phyloP scores from a whole-genome alignment of 2,329 filamentous ascomycete species.

The Domatiomyces catenatus region DNA sequence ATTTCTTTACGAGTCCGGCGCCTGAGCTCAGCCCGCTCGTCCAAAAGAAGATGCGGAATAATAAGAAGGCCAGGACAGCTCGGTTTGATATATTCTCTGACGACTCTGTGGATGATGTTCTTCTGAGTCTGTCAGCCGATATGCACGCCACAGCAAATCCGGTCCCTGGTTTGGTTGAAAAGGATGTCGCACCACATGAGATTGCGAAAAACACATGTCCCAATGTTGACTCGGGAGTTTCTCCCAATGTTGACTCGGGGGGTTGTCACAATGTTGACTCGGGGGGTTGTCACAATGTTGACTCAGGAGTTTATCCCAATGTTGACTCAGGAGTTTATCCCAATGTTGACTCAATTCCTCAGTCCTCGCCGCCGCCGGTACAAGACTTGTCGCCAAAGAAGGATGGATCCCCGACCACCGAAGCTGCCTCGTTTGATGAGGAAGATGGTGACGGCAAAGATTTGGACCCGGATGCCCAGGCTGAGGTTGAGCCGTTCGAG shows the following conservation, averaged over 20 bases:
- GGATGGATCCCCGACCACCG: no score
- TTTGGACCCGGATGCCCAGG: slow-evolving; percentile 2
- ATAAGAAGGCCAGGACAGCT: slow-evolving; percentile 29
- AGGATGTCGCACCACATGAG: not conserved
- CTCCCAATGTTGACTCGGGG: no score
- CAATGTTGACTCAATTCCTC: slow-evolving; percentile 9
- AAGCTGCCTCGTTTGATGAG: not conserved
- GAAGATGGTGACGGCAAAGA: not conserved
- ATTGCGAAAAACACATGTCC: not conserved
- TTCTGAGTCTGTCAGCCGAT: slow-evolving; percentile 29
- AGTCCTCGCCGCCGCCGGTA: slow-evolving; percentile 14
- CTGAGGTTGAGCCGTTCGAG: slow-evolving; percentile 19
- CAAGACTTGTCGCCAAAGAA: not conserved
- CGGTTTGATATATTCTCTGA: slow-evolving; percentile 38
- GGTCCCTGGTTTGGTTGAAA: not conserved
- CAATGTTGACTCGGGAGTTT: slow-evolving; percentile 7
- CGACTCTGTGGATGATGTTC: slow-evolving; percentile 36
- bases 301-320: no score
- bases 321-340: no score
- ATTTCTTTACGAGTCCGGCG: slow-evolving; percentile 29
- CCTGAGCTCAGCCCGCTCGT: slow-evolving; percentile 27
- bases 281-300: no score
- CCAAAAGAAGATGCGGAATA: slow-evolving; percentile 22
- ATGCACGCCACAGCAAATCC: slow-evolving; percentile 14
- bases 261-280: no score